Conservation (phyloP, 495 filamentous ascomycete species). For the Pyronema omphalodes region DNA sequence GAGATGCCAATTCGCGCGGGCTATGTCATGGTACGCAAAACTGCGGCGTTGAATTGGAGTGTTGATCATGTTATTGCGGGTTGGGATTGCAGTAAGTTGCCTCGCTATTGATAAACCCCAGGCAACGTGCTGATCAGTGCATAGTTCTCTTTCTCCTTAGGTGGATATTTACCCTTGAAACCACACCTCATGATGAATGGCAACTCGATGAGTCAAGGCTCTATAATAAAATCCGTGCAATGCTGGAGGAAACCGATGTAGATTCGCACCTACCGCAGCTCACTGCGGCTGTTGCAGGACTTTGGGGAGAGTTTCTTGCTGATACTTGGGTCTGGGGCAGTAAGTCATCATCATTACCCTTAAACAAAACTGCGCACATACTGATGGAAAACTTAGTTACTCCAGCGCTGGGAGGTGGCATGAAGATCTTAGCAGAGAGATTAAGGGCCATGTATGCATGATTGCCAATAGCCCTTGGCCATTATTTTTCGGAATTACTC, state of each 20-base stretch:
- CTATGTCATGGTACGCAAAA: conserved; percentile 1
- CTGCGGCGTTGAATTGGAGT: conserved; percentile 4
- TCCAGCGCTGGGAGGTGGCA: neutral
- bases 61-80: conserved; percentile 2
- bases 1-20: conserved; percentile 5
- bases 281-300: neutral
- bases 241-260: conserved; percentile 3
- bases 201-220: conserved; percentile 1
- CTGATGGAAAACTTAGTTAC: neutral
- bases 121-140: neutral
- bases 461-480: neutral
- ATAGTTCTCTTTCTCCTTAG: conserved; percentile 1
- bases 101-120: neutral
- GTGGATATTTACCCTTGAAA: conserved; percentile 2
- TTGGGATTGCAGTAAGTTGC: conserved; percentile 4
- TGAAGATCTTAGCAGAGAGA: conserved; percentile 1
- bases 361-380: neutral
- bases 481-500: neutral
- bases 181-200: neutral
- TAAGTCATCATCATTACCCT: neutral
- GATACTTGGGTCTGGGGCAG: conserved; percentile 8
- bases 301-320: conserved; percentile 1
- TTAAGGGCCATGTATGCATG: neutral
- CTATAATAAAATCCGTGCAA: neutral
- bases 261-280: neutral